Percentiles rank a stretch among this genome's conserved stretches.
phyloP scores from a whole-genome alignment of 78 protist species.

The Bodo saltans region DNA sequence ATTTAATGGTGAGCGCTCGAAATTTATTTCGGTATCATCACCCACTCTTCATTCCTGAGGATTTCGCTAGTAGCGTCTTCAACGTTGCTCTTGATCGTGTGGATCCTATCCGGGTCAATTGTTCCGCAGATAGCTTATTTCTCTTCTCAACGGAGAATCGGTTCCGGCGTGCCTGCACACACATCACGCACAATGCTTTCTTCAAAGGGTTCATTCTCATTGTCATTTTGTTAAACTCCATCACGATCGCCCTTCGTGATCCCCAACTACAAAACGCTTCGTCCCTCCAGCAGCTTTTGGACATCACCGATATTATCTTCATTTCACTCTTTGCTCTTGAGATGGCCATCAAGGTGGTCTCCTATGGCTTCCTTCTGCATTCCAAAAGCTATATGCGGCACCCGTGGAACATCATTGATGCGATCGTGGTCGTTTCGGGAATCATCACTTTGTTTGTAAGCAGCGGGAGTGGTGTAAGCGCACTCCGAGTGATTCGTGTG shows the following conservation, averaged over 20 bases:
- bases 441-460: neutral
- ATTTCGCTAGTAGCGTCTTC: too few species aligned
- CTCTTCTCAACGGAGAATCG: too few species aligned
- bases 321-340: conserved; percentile 7
- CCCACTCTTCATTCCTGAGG: too few species aligned
- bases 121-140: too few species aligned
- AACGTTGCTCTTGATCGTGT: too few species aligned
- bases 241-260: conserved; percentile 14
- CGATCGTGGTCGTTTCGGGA: neutral
- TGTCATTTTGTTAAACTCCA: conserved; percentile 8
- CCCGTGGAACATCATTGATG: conserved; percentile 38
- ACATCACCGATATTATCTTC: conserved; percentile 4
- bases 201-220: conserved; percentile 27
- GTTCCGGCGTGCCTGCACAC: too few species aligned
- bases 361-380: conserved; percentile 15
- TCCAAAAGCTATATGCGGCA: conserved; percentile 17
- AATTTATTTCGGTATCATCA: too few species aligned
- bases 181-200: too few species aligned
- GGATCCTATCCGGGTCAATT: too few species aligned
- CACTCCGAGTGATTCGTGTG: conserved; percentile 29
- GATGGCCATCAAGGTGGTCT: conserved; percentile 7
- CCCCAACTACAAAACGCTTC: neutral
- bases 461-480: neutral
- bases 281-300: neutral
- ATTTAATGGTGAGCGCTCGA: too few species aligned